phyloP scores from a whole-genome alignment of 1,284 basidiomycete genomes.

The Peniophora sp. region DNA sequence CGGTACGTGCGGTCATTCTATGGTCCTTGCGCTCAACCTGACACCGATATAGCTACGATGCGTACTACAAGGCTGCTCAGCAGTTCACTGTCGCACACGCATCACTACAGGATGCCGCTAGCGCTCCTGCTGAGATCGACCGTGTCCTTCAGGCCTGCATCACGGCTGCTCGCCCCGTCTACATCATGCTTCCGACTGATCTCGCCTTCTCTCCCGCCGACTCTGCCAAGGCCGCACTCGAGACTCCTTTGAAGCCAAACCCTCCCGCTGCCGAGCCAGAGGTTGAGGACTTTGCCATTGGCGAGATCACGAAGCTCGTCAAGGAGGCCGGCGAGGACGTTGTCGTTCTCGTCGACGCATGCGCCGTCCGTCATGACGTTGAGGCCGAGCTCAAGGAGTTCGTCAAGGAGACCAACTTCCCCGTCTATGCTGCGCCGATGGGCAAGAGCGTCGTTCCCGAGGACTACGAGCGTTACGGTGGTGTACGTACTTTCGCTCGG shows the following conservation, averaged over 20 bases:
- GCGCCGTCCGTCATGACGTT: constrained; percentile 75
- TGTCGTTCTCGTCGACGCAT: constrained; percentile 84
- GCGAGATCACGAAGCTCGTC: constrained; percentile 62
- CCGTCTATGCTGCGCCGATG: constrained; percentile 83
- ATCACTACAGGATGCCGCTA: constrained; percentile 41
- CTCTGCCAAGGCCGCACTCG: constrained; percentile 60
- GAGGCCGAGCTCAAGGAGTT: constrained; percentile 65
- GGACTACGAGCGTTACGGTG: constrained; percentile 78
- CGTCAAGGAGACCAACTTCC: constrained; percentile 62
- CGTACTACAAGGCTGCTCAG: constrained; percentile 70
- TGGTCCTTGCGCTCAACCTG: background rate
- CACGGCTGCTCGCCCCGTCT: constrained; percentile 77
- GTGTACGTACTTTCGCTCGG: constrained; percentile 41
- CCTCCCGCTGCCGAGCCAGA: constrained; percentile 48
- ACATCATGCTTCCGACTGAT: constrained; percentile 85
- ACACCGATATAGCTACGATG: constrained; percentile 48
- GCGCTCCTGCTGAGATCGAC: constrained; percentile 73
- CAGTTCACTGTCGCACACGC: constrained; percentile 74
- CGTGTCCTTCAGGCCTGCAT: constrained; percentile 72
- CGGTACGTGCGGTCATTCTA: constrained; percentile 29
- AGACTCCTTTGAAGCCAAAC: constrained; percentile 49
- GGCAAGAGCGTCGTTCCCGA: constrained; percentile 83
- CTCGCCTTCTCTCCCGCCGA: constrained; percentile 51
- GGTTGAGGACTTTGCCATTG: constrained; percentile 65
- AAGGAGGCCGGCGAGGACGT: constrained; percentile 57